Evolutionary conservation across 768 basidiomycete genomes (phyloP).

Genomic region (Kwoniella europaea): DNA sequence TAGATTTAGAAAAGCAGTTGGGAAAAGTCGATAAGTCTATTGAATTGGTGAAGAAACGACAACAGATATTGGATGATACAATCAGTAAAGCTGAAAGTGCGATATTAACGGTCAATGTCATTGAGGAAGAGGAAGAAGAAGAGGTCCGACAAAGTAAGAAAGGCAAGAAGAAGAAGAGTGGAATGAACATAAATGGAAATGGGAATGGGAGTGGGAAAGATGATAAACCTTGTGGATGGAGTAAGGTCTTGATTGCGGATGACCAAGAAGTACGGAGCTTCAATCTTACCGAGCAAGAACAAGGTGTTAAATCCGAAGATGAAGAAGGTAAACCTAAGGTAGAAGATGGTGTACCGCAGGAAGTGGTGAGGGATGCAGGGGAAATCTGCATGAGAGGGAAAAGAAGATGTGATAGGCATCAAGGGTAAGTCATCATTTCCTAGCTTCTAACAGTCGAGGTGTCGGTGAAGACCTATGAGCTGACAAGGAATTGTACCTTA

Average conservation of each 20-base stretch:
- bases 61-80: conserved; percentile 24
- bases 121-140: conserved; percentile 14
- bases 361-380: not conserved
- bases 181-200: not conserved
- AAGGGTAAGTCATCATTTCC: conserved; percentile 27
- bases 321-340: not conserved
- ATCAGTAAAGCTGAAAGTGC: conserved; percentile 28
- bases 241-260: conserved; percentile 28
- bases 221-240: conserved; percentile 48
- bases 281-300: not conserved
- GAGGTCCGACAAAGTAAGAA: conserved; percentile 17
- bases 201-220: conserved; percentile 18
- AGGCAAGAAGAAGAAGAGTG: conserved; percentile 22
- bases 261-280: conserved; percentile 33
- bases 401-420: conserved; percentile 45
- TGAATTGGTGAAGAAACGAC: conserved; percentile 26
- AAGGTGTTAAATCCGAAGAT: not conserved
- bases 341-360: conserved; percentile 4
- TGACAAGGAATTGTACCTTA: conserved; percentile 1
- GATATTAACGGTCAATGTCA: not conserved
- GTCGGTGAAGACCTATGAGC: not conserved
- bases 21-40: conserved; percentile 27
- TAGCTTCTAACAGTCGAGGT: not conserved
- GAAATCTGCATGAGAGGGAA: conserved; percentile 25
- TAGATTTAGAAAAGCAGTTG: conserved; percentile 19